Base-by-base conservation (phyloP, 371 early-diverging fungal genomes). In the Mortierella sp. region DNA sequence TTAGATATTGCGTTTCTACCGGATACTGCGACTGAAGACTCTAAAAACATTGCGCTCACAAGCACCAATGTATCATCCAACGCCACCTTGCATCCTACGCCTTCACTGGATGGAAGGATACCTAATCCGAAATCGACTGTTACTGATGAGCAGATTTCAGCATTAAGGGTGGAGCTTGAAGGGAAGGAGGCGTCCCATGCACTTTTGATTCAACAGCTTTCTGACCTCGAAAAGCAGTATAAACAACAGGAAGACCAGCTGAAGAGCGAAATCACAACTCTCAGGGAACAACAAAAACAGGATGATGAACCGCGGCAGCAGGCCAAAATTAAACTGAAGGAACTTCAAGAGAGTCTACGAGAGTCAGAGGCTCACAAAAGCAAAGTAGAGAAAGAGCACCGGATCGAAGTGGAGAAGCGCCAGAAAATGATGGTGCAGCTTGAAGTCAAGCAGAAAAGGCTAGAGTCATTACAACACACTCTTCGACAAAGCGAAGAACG, bases 221-320 rank as follows among this genome's bases (percentile, higher is more conserved):
- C 66, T 24, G 83, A 83, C 5, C 77, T 80, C 16, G 84, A 84
- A 54, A 73, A 65, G 35, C 83, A 84, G 18, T 81, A 79, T 68
- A 58, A 49, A 37, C 66, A 71, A 9, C 84, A 87, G 49, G 85
- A 87, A 71, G 76, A 73, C 10, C 67, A 58, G 5, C 63, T 87
- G 10, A 73, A 74, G 26, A 45, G 28, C 9, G 84, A 86, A 52
- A 77, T 88, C 18, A 66, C 65, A 5, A 40, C 64, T 10, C 63
- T 86, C 22, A 74, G 77, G 28, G 86, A 87, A 52, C 83, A 78
- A 24, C 75, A 83, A 63, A 85, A 83, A 37, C 71, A 65, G 6
- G 78, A 76, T 10, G 88, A 88, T 9, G 84, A 78, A 9, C 76
- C 80, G 0, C 84, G 87, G n/a, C 70, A 83, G 22, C 85, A 80